phyloP scores from a whole-genome alignment of 1,284 basidiomycete species.

The Salmacisia buchloeana region DNA sequence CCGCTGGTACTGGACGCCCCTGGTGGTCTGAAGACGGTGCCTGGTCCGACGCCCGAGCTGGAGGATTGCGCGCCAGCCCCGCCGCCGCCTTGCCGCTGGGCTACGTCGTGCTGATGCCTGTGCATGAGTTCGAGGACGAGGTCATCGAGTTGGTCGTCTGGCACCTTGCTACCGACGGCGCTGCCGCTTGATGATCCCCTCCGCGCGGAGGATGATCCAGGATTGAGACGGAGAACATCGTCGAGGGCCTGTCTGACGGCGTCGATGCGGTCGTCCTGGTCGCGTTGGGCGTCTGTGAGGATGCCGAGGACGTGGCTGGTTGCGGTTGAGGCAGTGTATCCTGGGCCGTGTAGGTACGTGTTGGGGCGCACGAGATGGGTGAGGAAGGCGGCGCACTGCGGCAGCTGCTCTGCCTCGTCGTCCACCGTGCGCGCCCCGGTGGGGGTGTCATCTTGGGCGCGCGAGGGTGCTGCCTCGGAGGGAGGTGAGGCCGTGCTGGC shows the following conservation, averaged over 20 bases:
- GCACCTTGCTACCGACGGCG: background rate
- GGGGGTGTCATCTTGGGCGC: background rate
- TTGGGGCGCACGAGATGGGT: background rate
- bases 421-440: background rate
- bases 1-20: too few relatives aligned
- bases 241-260: background rate
- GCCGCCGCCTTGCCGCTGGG: background rate
- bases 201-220: background rate
- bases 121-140: constrained; percentile 7
- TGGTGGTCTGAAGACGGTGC: background rate
- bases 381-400: background rate
- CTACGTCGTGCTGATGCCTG: background rate
- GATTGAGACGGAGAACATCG: constrained; percentile 1
- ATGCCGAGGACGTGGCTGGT: background rate
- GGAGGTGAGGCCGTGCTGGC: too few relatives aligned
- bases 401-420: background rate
- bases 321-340: background rate
- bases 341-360: background rate
- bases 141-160: constrained; percentile 1
- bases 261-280: constrained; percentile 2
- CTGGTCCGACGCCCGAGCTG: background rate
- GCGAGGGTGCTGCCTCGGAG: background rate
- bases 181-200: background rate
- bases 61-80: background rate
- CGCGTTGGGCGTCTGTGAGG: background rate